Evolutionary conservation across 495 filamentous ascomycete genomes (phyloP).

Genomic region (Xylaria palmicola): DNA sequence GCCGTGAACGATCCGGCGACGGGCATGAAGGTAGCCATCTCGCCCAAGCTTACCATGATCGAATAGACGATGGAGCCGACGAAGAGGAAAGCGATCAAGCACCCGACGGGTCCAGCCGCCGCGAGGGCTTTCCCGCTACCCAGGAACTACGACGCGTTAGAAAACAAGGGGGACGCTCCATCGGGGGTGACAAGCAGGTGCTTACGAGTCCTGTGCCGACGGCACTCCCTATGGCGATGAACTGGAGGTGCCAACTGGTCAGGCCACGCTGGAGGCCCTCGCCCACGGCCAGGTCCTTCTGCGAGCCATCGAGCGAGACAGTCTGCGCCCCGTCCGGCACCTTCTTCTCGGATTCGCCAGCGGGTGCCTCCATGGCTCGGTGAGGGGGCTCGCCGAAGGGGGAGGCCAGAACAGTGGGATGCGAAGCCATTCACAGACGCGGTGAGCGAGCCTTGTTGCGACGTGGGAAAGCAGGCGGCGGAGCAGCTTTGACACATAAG

Average conservation of each 20-base stretch:
- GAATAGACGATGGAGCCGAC: slow-evolving; percentile 64
- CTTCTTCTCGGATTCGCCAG: slow-evolving; percentile 14
- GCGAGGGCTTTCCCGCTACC: slow-evolving; percentile 65
- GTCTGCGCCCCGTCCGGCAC: slow-evolving; percentile 3
- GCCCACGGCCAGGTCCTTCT: slow-evolving; percentile 28
- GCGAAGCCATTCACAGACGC: not conserved
- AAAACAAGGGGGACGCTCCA: not conserved
- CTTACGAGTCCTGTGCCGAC: slow-evolving; percentile 66
- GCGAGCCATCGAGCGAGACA: slow-evolving; percentile 15
- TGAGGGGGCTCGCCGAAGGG: not conserved
- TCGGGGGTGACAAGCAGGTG: not conserved
- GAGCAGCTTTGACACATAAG: slow-evolving; percentile 7
- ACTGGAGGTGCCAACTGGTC: slow-evolving; percentile 55
- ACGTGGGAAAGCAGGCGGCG: not conserved
- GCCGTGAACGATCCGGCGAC: slow-evolving; percentile 73
- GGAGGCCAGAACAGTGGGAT: not conserved
- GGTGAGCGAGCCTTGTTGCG: not conserved
- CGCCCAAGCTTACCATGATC: slow-evolving; percentile 58
- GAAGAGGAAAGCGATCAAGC: slow-evolving; percentile 69
- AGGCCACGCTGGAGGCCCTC: slow-evolving; percentile 30
- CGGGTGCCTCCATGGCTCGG: not conserved
- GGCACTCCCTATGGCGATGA: slow-evolving; percentile 67
- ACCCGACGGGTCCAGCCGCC: slow-evolving; percentile 61
- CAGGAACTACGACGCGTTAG: slow-evolving; percentile 48
- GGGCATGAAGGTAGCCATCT: slow-evolving; percentile 75